phyloP scores from a whole-genome alignment of 805 yeast species.

The Tetrapisispora arboricola region DNA sequence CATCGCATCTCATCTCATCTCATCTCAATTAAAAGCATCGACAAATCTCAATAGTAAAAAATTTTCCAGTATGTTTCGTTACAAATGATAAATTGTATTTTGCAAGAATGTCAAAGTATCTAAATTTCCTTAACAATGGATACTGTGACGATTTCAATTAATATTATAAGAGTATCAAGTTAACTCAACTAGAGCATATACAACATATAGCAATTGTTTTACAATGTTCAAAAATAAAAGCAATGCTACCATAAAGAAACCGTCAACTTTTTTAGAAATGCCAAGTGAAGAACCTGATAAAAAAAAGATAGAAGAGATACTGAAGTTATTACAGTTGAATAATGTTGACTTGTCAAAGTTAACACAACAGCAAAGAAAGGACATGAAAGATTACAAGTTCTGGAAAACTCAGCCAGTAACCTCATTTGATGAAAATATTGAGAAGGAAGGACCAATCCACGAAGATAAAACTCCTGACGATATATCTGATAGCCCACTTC shows the following conservation, averaged over 20 bases:
- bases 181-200: no score
- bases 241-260: no score
- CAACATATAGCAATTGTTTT: no score
- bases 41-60: constrained; percentile 2
- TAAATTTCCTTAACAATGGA: not conserved
- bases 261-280: not conserved
- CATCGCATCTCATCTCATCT: constrained; percentile 16
- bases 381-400: constrained; percentile 85
- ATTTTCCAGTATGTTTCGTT: not conserved
- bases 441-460: constrained; percentile 77
- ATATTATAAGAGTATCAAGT: no score
- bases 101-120: no score
- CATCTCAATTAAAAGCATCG: constrained; percentile 1
- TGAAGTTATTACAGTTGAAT: constrained; percentile 30
- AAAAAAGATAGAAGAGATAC: constrained; percentile 39
- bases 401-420: constrained; percentile 98
- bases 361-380: constrained; percentile 49
- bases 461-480: constrained; percentile 54
- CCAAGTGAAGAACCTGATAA: constrained; percentile 3
- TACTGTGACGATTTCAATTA: no score
- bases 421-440: constrained; percentile 54
- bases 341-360: constrained; percentile 37
- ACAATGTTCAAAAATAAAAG: no score
- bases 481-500: constrained; percentile 59
- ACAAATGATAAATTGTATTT: not conserved